A percentile compares a stretch with the other conserved stretches of the same genome.
Conservation (phyloP, 2,329 filamentous ascomycete species). For the Trichoderma simmonsii region DNA sequence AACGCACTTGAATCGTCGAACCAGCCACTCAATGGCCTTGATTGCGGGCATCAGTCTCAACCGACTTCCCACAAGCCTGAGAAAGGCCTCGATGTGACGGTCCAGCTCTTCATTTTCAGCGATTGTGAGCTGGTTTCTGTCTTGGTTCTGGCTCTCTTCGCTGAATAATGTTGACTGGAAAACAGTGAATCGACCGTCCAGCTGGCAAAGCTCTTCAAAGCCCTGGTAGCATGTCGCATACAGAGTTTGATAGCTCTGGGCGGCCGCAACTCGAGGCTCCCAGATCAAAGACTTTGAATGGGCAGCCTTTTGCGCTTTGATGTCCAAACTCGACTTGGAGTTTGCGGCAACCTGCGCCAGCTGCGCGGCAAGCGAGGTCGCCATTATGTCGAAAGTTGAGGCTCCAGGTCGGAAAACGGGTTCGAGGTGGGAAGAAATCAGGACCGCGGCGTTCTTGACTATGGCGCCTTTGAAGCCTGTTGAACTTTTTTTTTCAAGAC, state of each 20-base stretch:
- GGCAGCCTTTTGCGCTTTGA: conserved; percentile 86
- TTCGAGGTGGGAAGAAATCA: conserved; percentile 13
- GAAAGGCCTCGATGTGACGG: conserved; percentile 72
- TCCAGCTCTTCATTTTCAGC: conserved; percentile 81
- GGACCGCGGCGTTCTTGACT: conserved; percentile 23
- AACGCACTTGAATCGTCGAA: conserved; percentile 79
- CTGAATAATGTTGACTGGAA: conserved; percentile 84
- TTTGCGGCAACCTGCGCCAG: conserved; percentile 87
- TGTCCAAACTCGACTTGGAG: conserved; percentile 84
- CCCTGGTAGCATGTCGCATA: conserved; percentile 85
- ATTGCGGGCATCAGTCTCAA: conserved; percentile 82
- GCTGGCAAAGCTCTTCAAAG: conserved; percentile 83
- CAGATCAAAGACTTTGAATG: conserved; percentile 96
- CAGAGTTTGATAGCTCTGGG: conserved; percentile 86
- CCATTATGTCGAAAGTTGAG: conserved; percentile 52
- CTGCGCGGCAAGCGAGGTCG: conserved; percentile 86
- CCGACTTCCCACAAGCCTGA: conserved; percentile 73
- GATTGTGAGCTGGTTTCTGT: conserved; percentile 78
- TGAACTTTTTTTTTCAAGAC: conserved; percentile 30
- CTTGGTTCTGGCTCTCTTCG: conserved; percentile 86
- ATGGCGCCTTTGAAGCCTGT: conserved; percentile 27
- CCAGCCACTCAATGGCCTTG: conserved; percentile 91
- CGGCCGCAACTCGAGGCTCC: conserved; percentile 76
- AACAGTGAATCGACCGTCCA: conserved; percentile 73
- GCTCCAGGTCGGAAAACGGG: conserved; percentile 16